Evolutionary conservation across 2,329 filamentous ascomycete genomes (phyloP), one percentile per base, ranked within the genome.

Genomic region (Cryphonectria carpinicola): DNA sequence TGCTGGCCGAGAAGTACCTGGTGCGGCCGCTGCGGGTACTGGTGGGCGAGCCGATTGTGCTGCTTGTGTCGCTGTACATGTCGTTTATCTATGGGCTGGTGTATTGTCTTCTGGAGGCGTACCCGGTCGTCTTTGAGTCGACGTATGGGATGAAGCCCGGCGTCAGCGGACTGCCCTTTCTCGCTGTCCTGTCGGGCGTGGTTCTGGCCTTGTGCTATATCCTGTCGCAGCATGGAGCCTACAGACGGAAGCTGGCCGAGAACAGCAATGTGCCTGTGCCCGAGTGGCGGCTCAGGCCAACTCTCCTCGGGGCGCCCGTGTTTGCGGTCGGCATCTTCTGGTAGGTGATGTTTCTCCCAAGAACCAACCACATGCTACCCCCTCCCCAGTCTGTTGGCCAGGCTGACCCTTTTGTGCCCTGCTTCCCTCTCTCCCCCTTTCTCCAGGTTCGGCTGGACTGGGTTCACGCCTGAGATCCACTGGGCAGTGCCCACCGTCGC

Each of bases 11-110:
- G n/a, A 66, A 68, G 28, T 74, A 76, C 32, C 71, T 77, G 19
- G 73, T 64, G 19, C 73, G 75, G 14, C 76, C 76, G 11, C n/a
- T 77, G 37, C 32, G 64, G 14, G 73, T 77, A 73, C 80, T 89
- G 28, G 81, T 88, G n/a, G 75, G 79, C n/a, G 87, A 86, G 1
- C 87, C 87, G 0, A 87, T 88, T 60, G 85, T 86, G 74, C 83
- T 88, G 71, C 79, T 86, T 2, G 81, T 88, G 41, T 71, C 70
- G 22, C 37, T 69, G n/a, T 71, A 71, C 25, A 71, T 71, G 70
- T 71, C 70, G 4, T 71, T 71, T n/a, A 71, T 71, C 43, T 71
- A 71, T 17, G 70, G 70, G n/a, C 56, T 71, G 32, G 70, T 71
- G 35, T 71, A 71, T 25, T 71, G 67, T 28, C 70, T 71, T 14